Conservation (phyloP, 257 asterid species). For the Fraxinus quadrangulata region DNA sequence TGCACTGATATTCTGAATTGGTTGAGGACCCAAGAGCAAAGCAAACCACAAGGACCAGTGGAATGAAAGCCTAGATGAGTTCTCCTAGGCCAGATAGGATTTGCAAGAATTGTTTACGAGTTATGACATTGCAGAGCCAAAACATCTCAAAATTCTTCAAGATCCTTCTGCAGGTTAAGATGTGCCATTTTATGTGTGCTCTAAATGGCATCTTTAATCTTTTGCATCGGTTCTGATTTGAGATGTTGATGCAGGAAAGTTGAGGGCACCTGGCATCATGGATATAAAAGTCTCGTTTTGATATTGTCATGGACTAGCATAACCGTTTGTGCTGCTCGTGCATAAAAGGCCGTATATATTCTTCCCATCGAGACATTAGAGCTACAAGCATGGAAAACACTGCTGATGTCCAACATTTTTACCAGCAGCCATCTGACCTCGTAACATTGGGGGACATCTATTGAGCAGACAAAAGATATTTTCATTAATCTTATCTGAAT, state of each 20-base stretch:
- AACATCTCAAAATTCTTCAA: not conserved
- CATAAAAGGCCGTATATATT: no score
- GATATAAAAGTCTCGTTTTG: no score
- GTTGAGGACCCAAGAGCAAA: conserved; percentile 65
- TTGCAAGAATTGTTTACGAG: not conserved
- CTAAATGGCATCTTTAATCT: not conserved
- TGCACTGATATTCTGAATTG: conserved; percentile 62
- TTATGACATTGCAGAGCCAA: not conserved
- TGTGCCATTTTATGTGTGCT: not conserved
- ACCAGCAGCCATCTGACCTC: not conserved
- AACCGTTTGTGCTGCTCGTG: no score
- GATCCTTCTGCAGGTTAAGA: not conserved
- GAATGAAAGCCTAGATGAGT: not conserved
- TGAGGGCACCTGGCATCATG: no score
- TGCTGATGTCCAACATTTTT: not conserved
- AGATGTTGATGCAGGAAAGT: not conserved
- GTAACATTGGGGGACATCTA: not conserved
- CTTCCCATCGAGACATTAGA: not conserved
- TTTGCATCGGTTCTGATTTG: not conserved
- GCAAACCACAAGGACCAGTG: conserved; percentile 1
- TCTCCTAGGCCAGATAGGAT: not conserved
- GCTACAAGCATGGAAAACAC: not conserved
- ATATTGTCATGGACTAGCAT: no score
- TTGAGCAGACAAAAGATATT: not conserved
- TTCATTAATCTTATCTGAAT: no score